Evolutionary conservation across 1,284 basidiomycete genomes (phyloP).

Genomic region (Gymnopus androsaceus): DNA sequence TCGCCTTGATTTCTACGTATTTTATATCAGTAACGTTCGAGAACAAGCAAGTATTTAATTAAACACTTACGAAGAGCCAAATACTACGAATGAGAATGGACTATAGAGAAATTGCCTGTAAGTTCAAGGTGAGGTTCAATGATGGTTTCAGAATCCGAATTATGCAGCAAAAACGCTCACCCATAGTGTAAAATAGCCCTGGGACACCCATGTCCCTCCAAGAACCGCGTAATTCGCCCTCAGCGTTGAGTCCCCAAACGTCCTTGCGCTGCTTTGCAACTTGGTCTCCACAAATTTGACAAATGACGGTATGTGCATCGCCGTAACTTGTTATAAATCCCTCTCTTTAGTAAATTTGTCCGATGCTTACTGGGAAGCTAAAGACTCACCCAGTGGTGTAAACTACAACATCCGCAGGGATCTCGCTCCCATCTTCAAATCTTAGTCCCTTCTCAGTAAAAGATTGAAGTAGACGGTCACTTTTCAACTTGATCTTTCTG

Average conservation of each 20-base stretch:
- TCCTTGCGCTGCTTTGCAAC: constrained; percentile 46
- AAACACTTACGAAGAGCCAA: constrained; percentile 45
- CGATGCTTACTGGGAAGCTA: neutral
- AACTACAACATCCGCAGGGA: constrained; percentile 65
- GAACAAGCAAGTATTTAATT: neutral
- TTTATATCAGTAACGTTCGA: neutral
- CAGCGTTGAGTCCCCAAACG: constrained; percentile 66
- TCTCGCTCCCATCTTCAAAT: constrained; percentile 62
- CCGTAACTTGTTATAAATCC: constrained; percentile 11
- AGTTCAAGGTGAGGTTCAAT: neutral
- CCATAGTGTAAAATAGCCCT: constrained; percentile 57
- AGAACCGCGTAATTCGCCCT: constrained; percentile 59
- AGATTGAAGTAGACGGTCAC: constrained; percentile 52
- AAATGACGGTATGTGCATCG: constrained; percentile 26
- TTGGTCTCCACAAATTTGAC: constrained; percentile 47
- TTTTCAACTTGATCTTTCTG: constrained; percentile 72
- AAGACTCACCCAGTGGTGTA: constrained; percentile 57
- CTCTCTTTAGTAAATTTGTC: neutral
- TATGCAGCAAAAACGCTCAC: constrained; percentile 24
- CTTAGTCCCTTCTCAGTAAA: constrained; percentile 55
- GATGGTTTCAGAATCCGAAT: too few relatives aligned
- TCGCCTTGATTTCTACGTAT: constrained; percentile 68
- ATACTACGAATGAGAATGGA: constrained; percentile 48
- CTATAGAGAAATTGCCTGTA: constrained; percentile 46
- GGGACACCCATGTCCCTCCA: constrained; percentile 57